phyloP scores from a whole-genome alignment of 2,329 filamentous ascomycete genomes.

The Colletotrichum gloeosporioides region DNA sequence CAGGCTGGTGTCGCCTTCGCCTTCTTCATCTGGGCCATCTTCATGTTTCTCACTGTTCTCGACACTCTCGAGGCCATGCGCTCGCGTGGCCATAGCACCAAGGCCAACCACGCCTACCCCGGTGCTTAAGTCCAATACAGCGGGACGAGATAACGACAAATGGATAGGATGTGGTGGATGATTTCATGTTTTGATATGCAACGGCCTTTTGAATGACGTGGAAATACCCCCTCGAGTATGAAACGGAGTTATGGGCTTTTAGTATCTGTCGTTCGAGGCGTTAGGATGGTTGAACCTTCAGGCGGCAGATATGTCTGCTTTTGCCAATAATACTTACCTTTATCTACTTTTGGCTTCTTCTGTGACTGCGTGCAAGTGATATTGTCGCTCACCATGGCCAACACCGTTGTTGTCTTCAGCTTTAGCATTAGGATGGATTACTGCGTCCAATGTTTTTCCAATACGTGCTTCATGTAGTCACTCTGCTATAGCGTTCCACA shows the following conservation, averaged over 20 bases:
- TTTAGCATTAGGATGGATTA: too few species aligned
- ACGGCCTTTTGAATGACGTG: background rate
- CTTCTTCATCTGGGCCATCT: conserved; percentile 66
- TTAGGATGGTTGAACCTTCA: background rate
- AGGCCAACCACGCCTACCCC: conserved; percentile 21
- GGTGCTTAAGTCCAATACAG: background rate
- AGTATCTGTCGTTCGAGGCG: background rate
- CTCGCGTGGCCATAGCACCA: conserved; percentile 39
- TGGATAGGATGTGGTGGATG: background rate
- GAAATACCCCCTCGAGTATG: conserved; percentile 16
- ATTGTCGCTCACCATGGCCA: too few species aligned
- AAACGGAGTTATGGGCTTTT: background rate
- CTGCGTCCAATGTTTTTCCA: too few species aligned
- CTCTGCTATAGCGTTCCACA: too few species aligned
- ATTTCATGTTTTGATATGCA: background rate
- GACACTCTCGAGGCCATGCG: conserved; percentile 51
- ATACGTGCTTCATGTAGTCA: too few species aligned
- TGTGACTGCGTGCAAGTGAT: too few species aligned
- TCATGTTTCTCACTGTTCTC: conserved; percentile 51
- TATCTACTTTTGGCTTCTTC: background rate
- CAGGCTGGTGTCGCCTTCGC: conserved; percentile 71
- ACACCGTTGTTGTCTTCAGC: too few species aligned
- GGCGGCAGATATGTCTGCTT: background rate
- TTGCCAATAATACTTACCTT: background rate
- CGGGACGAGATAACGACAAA: background rate